Evolutionary conservation across 176 grass and related monocot genomes (phyloP), one percentile per base, ranked within the genome.

Genomic region (Puya raimondii): DNA sequence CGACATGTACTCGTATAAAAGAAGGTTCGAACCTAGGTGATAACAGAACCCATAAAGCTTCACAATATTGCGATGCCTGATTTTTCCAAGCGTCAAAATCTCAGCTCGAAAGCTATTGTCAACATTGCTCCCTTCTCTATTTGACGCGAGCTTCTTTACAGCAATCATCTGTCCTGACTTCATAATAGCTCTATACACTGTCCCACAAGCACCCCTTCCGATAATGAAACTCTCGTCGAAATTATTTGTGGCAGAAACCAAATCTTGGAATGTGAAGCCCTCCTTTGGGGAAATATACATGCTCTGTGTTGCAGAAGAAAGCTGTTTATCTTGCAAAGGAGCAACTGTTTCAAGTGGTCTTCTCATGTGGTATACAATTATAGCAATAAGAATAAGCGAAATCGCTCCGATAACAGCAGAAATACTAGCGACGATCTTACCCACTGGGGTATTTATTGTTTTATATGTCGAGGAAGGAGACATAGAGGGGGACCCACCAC

Each of bases 11-110:
- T 99, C 90, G 1, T 99, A 99, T 48, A 99, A 77, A 68, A 99
- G 76, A 80, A 99, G 81, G 78, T 99, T 99, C 14, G 95, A 92
- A 23, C 95, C 95, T 69, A 94, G 85, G 53, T 99, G 90, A 74
- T 91, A 86, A 69, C 86, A 87, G 68, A 94, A 99, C 50, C 95
- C 90, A 2, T 94, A 99, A 4, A 99, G 82, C 79, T 99, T 99
- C 66, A 99, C 95, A 67, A 99, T 99, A 65, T 99, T 99, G 61
- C 87, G 90, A 64, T 99, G 95, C 20, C 95, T 87, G 72, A 99
- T 99, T 79, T 99, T 99, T 82, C 95, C 95, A 69, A 99, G 87
- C 73, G 95, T 99, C 64, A 85, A 59, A 75, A 99, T 99, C 83
- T 99, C 95, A 47, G 95, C 95, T 72, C 25, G 87, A 47, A 99